Conservation (phyloP, 2,329 filamentous ascomycete species). For the Thielaviopsis populi region DNA sequence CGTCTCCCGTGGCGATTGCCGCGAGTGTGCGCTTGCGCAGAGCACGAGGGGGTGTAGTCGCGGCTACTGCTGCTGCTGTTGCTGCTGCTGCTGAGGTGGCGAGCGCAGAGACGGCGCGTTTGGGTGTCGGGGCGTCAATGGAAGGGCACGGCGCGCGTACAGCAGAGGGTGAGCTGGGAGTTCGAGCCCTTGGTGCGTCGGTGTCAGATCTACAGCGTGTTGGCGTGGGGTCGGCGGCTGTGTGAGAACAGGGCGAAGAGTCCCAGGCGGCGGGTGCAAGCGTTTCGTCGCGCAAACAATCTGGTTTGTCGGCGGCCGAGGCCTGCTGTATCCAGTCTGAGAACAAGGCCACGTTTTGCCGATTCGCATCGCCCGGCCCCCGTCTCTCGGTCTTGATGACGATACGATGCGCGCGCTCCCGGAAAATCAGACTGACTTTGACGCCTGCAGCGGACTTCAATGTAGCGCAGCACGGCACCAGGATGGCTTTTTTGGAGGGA, state of each 20-base stretch:
- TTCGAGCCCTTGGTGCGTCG: not conserved
- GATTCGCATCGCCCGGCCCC: not conserved
- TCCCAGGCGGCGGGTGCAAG: not conserved
- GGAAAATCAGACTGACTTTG: constrained; percentile 10
- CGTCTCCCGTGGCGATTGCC: too few species aligned
- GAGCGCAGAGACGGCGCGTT: too few species aligned
- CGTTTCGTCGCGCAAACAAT: not conserved
- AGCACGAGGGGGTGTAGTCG: too few species aligned
- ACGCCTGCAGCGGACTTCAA: not conserved
- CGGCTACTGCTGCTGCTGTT: too few species aligned
- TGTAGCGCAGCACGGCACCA: not conserved
- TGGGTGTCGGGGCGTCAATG: too few species aligned
- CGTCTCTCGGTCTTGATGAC: not conserved
- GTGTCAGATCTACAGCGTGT: not conserved
- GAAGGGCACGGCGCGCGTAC: not conserved
- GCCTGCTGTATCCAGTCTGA: not conserved
- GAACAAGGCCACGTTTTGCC: not conserved
- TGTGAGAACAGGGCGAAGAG: not conserved
- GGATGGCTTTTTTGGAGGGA: not conserved
- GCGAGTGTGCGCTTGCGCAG: too few species aligned
- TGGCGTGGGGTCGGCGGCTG: not conserved
- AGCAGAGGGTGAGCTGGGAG: not conserved
- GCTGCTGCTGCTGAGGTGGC: too few species aligned
- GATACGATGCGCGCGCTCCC: not conserved
- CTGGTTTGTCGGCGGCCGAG: not conserved